Percentiles rank a stretch among this genome's conserved stretches.
phyloP scores from a whole-genome alignment of 257 asterid species.

The Salvia rosmarinus region DNA sequence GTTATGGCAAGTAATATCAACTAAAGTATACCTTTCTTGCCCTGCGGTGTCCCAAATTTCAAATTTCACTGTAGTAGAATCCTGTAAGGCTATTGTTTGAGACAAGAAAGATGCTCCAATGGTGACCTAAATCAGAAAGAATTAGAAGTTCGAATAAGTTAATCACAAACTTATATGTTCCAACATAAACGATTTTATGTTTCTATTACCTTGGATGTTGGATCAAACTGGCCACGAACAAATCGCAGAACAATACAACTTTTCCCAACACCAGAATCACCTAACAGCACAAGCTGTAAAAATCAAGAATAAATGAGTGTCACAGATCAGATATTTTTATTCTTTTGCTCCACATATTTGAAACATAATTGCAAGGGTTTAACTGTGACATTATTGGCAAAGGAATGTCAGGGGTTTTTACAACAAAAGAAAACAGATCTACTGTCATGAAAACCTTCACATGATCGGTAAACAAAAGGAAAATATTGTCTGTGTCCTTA shows the following conservation, averaged over 20 bases:
- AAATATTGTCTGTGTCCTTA: background rate
- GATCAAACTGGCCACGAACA: slow-evolving; percentile 98
- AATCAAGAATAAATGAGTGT: slow-evolving; percentile 31
- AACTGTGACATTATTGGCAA: background rate
- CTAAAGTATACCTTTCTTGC: slow-evolving; percentile 76
- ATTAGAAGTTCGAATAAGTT: background rate
- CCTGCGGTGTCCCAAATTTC: slow-evolving; percentile 99
- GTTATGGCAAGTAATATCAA: slow-evolving; percentile 8
- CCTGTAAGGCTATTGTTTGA: slow-evolving; percentile 96
- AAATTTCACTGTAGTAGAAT: slow-evolving; percentile 91
- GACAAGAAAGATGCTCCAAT: slow-evolving; percentile 94
- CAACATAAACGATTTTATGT: slow-evolving; percentile 16
- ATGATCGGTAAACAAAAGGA: background rate
- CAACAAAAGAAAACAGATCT: background rate
- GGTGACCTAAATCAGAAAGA: slow-evolving; percentile 67
- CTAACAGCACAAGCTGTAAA: slow-evolving; percentile 87
- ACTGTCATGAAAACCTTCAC: background rate
- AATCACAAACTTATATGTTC: slow-evolving; percentile 6
- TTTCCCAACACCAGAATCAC: slow-evolving; percentile 98
- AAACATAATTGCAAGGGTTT: background rate
- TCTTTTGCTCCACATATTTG: background rate
- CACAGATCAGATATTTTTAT: background rate
- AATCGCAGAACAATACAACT: slow-evolving; percentile 98
- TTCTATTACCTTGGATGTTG: slow-evolving; percentile 80
- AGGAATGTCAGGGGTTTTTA: background rate